phyloP scores from a whole-genome alignment of 306 rosid species.

The Pueraria montana region DNA sequence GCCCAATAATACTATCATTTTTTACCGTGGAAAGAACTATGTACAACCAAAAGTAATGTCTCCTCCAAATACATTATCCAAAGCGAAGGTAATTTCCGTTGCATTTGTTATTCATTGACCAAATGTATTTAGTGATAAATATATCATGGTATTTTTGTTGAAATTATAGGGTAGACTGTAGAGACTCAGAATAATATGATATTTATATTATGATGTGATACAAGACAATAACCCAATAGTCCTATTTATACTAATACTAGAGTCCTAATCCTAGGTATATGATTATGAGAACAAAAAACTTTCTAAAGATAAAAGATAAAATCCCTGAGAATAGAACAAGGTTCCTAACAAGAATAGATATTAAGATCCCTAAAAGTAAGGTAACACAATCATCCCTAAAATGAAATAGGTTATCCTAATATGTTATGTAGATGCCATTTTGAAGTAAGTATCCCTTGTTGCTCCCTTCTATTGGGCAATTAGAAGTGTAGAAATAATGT shows the following conservation, averaged over 20 bases:
- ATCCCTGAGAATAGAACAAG: not conserved
- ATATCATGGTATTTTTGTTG: not conserved
- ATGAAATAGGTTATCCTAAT: not conserved
- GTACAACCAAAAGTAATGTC: conserved; percentile 89
- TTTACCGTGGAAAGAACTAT: conserved; percentile 90
- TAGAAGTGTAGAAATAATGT: conserved; percentile 17
- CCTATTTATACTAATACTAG: conserved; percentile 21
- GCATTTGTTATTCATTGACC: conserved; percentile 34
- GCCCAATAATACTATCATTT: conserved; percentile 68
- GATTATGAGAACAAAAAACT: not conserved
- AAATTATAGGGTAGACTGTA: not conserved
- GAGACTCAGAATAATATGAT: conserved; percentile 15
- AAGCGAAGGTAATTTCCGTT: conserved; percentile 72
- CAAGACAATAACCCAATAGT: not conserved
- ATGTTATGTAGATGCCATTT: not conserved
- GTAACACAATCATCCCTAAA: not conserved
- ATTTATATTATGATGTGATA: conserved; percentile 2
- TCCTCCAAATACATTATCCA: conserved; percentile 82
- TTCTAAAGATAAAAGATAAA: not conserved
- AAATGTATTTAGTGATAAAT: not conserved
- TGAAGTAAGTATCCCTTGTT: conserved; percentile 6
- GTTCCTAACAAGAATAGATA: not conserved
- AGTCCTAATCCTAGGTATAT: not conserved
- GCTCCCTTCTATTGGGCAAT: not conserved
- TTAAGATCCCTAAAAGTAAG: not conserved